Conservation (phyloP, 1,284 basidiomycete species). For the Bondarzewia mesenterica region DNA sequence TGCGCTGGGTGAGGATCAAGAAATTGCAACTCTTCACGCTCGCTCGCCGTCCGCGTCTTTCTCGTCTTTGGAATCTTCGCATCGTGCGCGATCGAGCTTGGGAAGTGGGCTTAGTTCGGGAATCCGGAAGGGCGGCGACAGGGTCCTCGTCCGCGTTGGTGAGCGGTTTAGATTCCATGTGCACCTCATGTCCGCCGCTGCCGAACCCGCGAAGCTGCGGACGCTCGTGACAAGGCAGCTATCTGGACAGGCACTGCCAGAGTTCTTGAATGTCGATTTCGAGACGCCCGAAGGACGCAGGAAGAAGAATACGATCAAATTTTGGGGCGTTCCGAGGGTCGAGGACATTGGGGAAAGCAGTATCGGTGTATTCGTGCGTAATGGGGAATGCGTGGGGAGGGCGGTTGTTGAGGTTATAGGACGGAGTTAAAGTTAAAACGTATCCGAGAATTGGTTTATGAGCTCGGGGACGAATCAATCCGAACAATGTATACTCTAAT, state of each 20-base stretch:
- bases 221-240: conserved; percentile 39
- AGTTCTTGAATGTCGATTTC: conserved; percentile 48
- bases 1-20: conserved; percentile 43
- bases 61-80: conserved; percentile 53
- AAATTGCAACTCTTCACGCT: conserved; percentile 9
- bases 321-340: conserved; percentile 44
- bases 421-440: background rate
- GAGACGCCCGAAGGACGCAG: conserved; percentile 28
- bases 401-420: conserved; percentile 50
- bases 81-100: conserved; percentile 19
- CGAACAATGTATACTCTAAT: background rate
- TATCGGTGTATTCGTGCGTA: conserved; percentile 48
- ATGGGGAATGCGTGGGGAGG: conserved; percentile 43
- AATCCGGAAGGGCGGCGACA: conserved; percentile 23
- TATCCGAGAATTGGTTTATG: background rate
- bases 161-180: conserved; percentile 58
- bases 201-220: conserved; percentile 8
- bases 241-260: conserved; percentile 47
- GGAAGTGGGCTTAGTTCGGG: conserved; percentile 18
- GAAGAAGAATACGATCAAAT: conserved; percentile 38
- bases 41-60: conserved; percentile 40
- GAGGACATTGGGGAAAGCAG: conserved; percentile 48
- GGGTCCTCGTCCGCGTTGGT: conserved; percentile 46
- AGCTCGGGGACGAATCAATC: background rate
- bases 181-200: conserved; percentile 23